A percentile compares a stretch with the other conserved stretches of the same genome.
These are phyloP conservation scores for Annulohypoxylon truncatum DNA, from an alignment of 2,329 filamentous ascomycete species.

Conservation along the genomic window DNA sequence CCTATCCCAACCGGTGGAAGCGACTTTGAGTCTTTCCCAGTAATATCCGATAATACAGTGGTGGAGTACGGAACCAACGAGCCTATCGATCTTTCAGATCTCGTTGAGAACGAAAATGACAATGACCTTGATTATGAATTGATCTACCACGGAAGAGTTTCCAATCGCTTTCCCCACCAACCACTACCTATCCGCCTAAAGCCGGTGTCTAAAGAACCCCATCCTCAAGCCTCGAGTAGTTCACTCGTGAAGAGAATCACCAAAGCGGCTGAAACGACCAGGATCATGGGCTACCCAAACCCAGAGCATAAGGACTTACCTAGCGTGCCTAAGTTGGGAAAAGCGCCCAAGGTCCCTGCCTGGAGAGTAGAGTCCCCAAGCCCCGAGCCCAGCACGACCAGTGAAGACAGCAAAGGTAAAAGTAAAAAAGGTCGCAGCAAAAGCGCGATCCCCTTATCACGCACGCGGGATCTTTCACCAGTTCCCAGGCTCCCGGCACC, in stretches of 20 bases:
- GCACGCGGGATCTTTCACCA: neutral
- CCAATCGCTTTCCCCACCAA: constrained; percentile 10
- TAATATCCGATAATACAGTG: neutral
- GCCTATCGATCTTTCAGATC: constrained; percentile 16
- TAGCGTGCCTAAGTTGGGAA: constrained; percentile 24
- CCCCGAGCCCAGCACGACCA: neutral
- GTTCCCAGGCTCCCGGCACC: neutral
- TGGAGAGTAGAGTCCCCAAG: constrained; percentile 20
- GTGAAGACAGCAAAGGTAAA: neutral
- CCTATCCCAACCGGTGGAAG: neutral
- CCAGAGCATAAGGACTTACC: constrained; percentile 9
- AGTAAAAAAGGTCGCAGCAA: neutral
- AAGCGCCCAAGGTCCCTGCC: constrained; percentile 24
- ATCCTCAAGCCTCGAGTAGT: neutral
- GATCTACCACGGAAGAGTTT: constrained; percentile 6
- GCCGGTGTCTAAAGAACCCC: neutral
- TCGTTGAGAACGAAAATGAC: constrained; percentile 9
- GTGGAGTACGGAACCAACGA: constrained; percentile 10
- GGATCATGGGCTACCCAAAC: constrained; percentile 19
- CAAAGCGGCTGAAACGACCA: constrained; percentile 18
- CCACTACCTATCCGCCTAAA: neutral
- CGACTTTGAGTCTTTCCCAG: neutral
- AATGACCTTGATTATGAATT: neutral
- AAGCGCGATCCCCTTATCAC: neutral
- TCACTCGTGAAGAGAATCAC: constrained; percentile 35